Base-by-base conservation (phyloP, 768 basidiomycete species). In the Basidioascus undulatus region DNA sequence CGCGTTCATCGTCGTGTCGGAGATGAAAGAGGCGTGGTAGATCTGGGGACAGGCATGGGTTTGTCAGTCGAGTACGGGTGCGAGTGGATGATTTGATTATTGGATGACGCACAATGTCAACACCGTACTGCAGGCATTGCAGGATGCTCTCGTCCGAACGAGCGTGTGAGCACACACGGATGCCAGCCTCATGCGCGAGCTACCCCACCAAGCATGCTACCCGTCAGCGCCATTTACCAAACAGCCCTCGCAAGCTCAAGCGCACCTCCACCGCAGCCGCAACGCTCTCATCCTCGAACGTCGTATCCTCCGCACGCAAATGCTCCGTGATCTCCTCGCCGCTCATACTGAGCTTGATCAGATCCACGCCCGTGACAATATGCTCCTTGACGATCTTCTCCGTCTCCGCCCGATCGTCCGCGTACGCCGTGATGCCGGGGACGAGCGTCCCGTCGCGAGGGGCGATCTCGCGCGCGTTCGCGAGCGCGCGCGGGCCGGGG, bases 101-200 rank as follows among this genome's bases (percentile, higher is more conserved):
- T n/a, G n/a, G n/a, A n/a, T n/a, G n/a, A n/a, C n/a, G n/a, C n/a
- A n/a, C n/a, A n/a, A 61, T 53, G 31, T 61, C 59, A 23, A 59
- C 43, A 1, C 60, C 60, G 33, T 59, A 61, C 39, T 59, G 56
- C 23, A 61, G 49, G 27, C 53, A 59, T 43, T 60, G 60, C 32
- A 53, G 44, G 36, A 61, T 36, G 10, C 57, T 49, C 16, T 51
- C 44, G 27, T 60, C 60, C 9, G 60, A 58, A 25, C 60, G 55
- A 4, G 59, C 59, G 44, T 61, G 59, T 9, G 59, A 57, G 32
- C 60, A 61, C 20, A 57, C 59, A 32, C 60, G 60, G 13, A 61
- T 55, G 7, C 60, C 60, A 26, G 37, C 51, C 18, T 54, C 49
- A 39, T 61, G 59, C 15, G 59, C 59, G 7, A 51, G 12, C 37